phyloP scores from a whole-genome alignment of 352 stramenopile species.

The Globisporangium parvum region DNA sequence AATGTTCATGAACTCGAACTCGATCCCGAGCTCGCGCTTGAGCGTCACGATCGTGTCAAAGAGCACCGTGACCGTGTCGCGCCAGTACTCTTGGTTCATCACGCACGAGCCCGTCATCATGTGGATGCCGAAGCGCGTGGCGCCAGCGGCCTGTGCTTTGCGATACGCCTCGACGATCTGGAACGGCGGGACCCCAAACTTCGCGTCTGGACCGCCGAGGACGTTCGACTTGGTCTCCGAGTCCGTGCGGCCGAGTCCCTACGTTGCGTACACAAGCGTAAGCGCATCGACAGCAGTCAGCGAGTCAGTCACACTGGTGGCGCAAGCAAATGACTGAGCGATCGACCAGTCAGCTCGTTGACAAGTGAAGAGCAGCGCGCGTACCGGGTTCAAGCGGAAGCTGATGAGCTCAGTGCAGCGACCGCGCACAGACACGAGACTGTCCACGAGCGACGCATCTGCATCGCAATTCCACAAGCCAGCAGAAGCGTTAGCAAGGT shows the following conservation, averaged over 20 bases:
- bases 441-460: constrained; percentile 81
- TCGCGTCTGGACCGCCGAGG: constrained; percentile 80
- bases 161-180: constrained; percentile 87
- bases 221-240: constrained; percentile 89
- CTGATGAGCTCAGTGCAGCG: constrained; percentile 81
- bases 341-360: too few relatives aligned
- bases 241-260: constrained; percentile 80
- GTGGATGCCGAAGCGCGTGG: constrained; percentile 87
- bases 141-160: constrained; percentile 66
- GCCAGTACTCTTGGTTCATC: constrained; percentile 88
- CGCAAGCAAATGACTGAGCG: too few relatives aligned
- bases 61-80: constrained; percentile 79
- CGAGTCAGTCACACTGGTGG: too few relatives aligned
- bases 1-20: constrained; percentile 92
- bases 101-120: constrained; percentile 91
- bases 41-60: constrained; percentile 79
- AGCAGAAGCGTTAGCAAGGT: not conserved
- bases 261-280: not conserved
- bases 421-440: constrained; percentile 52
- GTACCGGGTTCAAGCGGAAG: constrained; percentile 80
- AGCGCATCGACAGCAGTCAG: too few relatives aligned
- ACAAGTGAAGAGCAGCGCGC: not conserved
- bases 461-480: not conserved
- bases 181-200: constrained; percentile 86
- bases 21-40: constrained; percentile 74